Evolutionary conservation across 805 yeast genomes (phyloP), one percentile per base, ranked within the genome.

Genomic region (Metschnikowia vanudenii): DNA sequence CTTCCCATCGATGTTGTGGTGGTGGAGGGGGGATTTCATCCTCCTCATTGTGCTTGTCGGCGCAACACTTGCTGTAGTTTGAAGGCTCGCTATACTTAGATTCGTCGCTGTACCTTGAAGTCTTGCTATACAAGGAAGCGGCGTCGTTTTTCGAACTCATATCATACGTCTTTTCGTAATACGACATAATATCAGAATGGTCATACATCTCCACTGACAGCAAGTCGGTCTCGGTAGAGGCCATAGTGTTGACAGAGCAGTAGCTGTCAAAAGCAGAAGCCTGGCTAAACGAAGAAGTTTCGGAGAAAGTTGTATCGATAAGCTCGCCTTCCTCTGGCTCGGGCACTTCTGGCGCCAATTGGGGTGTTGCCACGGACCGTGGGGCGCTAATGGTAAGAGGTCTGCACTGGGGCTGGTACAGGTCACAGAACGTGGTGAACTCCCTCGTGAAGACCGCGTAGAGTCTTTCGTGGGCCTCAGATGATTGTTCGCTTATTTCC

Each of bases 11-110:
- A 38, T 45, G 49, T n/a, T 45, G 43, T 14, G 41, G 42, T 4
- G 53, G 51, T 2, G 32, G 43, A 1, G 53, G 51, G 12, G 53
- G 53, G 2, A 40, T 18, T 12, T 32, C 30, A 1, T 33, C 24
- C 24, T 20, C 24, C 7, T 20, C 24, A 20, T 7, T 20, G 24
- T 20, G 7, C 24, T 7, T 20, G 24, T n/a, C n/a, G n/a, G n/a
- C n/a, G n/a, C 7, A 20, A 5, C 7, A 7, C 7, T 20, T 7
- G 7, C 24, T 20, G 24, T 20, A 20, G 4, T 20, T 20, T 20
- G 24, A 20, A 7, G 24, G 4, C 7, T 20, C 24, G 7, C 24
- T 20, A 7, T 20, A 20, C 7, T 20, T 20, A 5, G 24, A 20
- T 4, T 4, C 7, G 4, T 20, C 24, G 7, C 24, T 20, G 24